Evolutionary conservation across 371 early-diverging fungal species (phyloP), one percentile per base, ranked within the genome.

Genomic region (Blyttiomyces sp.): DNA sequence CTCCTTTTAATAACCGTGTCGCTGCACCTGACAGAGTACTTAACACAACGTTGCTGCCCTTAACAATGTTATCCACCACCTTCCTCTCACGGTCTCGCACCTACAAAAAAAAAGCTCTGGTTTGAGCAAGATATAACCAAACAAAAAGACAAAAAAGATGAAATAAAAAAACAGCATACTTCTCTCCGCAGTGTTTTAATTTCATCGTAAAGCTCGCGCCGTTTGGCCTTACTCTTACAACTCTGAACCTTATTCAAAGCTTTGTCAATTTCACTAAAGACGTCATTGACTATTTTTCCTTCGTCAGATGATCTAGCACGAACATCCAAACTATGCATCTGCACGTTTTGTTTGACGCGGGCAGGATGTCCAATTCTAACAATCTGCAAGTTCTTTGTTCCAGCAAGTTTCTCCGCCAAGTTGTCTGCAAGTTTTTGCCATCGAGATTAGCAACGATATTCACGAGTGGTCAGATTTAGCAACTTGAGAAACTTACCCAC

Each of bases 321-420:
- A 6, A 86, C 74, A 33, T 76, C 93, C 39, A 91, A 75, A 11
- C 88, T 80, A 54, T 87, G 86, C 17, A 85, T 84, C 23, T 88
- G 58, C 1, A 88, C 88, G 2, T 80, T 61, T 0, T 87, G 39
- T 3, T 91, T 72, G 9, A 93, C 77, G 17, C 92, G 81, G 0
- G 92, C 92, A 0, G 94, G 92, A 59, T 94, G 93, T 0, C 96
- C 96, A 5, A 93, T 66, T 0, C 96, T 84, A 3, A 92, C 87
- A 53, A 91, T 77, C n/a, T 82, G 74, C 31, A 89, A 59, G 3
- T 35, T 39, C n/a, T n/a, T n/a, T 13, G 51, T n/a, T 27, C 70
- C 70, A 2, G 85, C 75, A 9, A 91, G 74, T 24, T 94, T 79
- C 63, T 93, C 93, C 0, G 88, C 90, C 45, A 92, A 64, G 56